Conservation (phyloP, 176 grass and related monocot species). For the Cenchrus fungigraminus region DNA sequence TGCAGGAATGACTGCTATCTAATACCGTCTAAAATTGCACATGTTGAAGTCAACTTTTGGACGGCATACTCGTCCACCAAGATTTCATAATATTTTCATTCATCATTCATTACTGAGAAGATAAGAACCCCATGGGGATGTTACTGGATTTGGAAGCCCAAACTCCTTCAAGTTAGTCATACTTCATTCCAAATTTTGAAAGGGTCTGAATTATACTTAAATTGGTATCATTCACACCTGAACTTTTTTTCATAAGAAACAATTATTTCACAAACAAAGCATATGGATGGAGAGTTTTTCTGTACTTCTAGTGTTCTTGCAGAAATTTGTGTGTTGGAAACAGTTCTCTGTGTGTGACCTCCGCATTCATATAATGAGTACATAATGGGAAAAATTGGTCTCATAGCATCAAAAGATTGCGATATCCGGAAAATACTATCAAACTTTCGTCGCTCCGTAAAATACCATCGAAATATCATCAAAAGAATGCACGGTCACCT, state of each 20-base stretch:
- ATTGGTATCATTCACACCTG: background rate
- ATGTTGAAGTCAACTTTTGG: background rate
- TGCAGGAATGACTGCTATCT: slow-evolving; percentile 73
- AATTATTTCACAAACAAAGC: background rate
- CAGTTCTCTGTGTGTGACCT: background rate
- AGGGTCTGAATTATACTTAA: background rate
- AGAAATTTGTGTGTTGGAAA: too few relatives aligned
- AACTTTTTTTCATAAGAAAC: background rate
- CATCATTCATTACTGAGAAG: slow-evolving; percentile 3
- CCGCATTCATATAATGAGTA: too few relatives aligned
- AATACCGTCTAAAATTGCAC: slow-evolving; percentile 7
- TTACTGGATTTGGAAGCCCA: background rate
- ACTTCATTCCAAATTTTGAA: background rate
- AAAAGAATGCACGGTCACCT: too few relatives aligned
- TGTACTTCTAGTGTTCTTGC: too few relatives aligned
- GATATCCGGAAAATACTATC: too few relatives aligned
- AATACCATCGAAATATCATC: too few relatives aligned
- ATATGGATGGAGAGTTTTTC: background rate
- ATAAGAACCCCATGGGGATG: background rate
- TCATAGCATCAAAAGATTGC: too few relatives aligned
- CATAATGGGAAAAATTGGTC: too few relatives aligned
- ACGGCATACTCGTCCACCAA: background rate
- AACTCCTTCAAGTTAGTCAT: background rate
- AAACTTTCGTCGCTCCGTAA: too few relatives aligned
- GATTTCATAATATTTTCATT: slow-evolving; percentile 21